Evolutionary conservation across 1,139 yeast species (phyloP).

Genomic region (Torulaspora pretoriensis): DNA sequence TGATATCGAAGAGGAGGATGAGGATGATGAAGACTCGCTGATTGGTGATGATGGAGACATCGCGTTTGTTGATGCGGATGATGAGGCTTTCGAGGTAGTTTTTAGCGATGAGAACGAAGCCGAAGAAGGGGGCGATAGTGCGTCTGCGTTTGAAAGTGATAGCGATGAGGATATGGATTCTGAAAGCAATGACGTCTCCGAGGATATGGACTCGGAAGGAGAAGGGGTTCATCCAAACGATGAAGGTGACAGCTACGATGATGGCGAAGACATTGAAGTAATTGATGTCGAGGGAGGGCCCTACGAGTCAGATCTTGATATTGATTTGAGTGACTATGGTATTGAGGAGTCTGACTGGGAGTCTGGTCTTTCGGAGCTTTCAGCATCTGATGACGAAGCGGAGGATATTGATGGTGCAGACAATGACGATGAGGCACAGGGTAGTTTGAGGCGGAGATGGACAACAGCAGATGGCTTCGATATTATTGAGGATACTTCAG

Average conservation of each 20-base stretch:
- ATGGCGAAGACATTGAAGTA: constrained; percentile 33
- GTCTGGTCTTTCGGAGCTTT: constrained; percentile 34
- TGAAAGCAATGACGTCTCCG: constrained; percentile 24
- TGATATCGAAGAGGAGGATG: constrained; percentile 66
- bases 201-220: constrained; percentile 15
- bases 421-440: constrained; percentile 17
- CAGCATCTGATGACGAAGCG: constrained; percentile 31
- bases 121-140: constrained; percentile 26
- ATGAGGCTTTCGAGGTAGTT: constrained; percentile 41
- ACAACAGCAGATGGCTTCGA: constrained; percentile 32
- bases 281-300: constrained; percentile 40
- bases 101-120: constrained; percentile 40
- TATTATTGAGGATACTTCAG: constrained; percentile 32
- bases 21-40: constrained; percentile 42
- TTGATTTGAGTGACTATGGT: constrained; percentile 38
- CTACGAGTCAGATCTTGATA: constrained; percentile 31
- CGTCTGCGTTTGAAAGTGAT: constrained; percentile 17
- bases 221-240: constrained; percentile 26
- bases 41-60: constrained; percentile 39
- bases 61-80: constrained; percentile 40
- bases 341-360: constrained; percentile 38
- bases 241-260: constrained; percentile 29
- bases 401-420: constrained; percentile 23
- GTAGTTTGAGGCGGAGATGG: constrained; percentile 31
- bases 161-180: constrained; percentile 22